Base-by-base conservation (phyloP, 2,329 filamentous ascomycete genomes). In the Aureobasidium sp. region DNA sequence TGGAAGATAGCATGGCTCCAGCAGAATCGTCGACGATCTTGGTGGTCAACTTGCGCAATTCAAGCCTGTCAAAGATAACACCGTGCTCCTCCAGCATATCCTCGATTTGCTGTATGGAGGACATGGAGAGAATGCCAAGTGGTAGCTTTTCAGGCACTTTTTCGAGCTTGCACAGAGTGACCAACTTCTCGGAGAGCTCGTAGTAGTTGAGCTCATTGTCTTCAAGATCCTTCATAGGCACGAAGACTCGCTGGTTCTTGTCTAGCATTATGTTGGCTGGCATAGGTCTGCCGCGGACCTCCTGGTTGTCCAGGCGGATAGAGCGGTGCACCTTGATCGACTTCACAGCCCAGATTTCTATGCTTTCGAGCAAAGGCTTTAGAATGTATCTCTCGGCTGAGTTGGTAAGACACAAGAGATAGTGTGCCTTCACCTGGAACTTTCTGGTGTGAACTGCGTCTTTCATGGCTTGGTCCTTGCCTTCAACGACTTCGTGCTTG, bases 111-210 rank as follows among this genome's bases (percentile, higher is more conserved):
- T 22, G 12, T 7, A 27, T 39, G 2, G 15, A 20, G 2, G 39
- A 22, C 5, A 41, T 22, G 5, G 56, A 29, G 20, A 48, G 44
- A 14, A 59, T 39, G 7, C 42, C n/a, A 20, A 25, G 6, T 12
- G 31, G 20, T 25, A 57, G 5, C 17, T 57, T 4, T 5, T 27
- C 5, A 4, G 20, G 14, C 12, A n/a, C 57, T 52, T 68, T 64
- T 31, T 81, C 65, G 2, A 70, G 63, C 3, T 72, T 64, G 2
- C 60, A 62, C 5, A 55, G 29, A 5, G n/a, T 12, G 3, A 9
- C 8, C 4, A 62, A 7, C 34, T 62, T 53, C 29, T 56, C 60
- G 14, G 15, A 6, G 2, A 62, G 37, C 41, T 62, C 17, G 22
- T 34, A 62, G 31, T 37, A 36, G 29, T 62, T 17, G 7, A 56